Evolutionary conservation across 73 alveolate genomes (phyloP).

Genomic region (Paramecium biaurelia): DNA sequence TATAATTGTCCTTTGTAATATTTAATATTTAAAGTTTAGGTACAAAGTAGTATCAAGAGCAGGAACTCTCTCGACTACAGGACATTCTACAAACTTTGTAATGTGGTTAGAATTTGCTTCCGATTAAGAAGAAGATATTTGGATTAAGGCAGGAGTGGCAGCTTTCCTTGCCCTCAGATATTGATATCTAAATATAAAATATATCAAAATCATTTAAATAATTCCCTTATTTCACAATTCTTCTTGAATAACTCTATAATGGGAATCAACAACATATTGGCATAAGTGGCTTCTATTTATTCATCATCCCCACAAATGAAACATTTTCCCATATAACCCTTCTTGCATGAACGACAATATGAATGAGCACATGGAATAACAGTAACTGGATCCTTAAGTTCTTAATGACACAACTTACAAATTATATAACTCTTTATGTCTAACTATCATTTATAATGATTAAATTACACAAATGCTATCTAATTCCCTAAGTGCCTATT

Average conservation of each 20-base stretch:
- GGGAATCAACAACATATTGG: background rate
- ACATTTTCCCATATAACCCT: background rate
- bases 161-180: conserved; percentile 90
- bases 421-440: background rate
- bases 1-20: conserved; percentile 88
- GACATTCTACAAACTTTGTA: conserved; percentile 94
- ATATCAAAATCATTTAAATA: background rate
- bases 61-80: conserved; percentile 96
- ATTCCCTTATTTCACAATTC: background rate
- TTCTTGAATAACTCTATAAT: background rate
- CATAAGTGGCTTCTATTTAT: conserved; percentile 18
- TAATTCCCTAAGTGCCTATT: background rate
- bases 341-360: background rate
- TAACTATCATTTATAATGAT: background rate
- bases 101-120: conserved; percentile 92
- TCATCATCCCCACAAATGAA: background rate
- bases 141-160: conserved; percentile 96
- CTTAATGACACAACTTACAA: conserved; percentile 15
- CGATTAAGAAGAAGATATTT: conserved; percentile 79
- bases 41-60: conserved; percentile 96
- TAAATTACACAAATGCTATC: background rate
- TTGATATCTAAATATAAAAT: conserved; percentile 52
- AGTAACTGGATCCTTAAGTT: conserved; percentile 13
- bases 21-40: background rate
- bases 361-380: conserved; percentile 48